Percentiles rank a stretch among this genome's conserved stretches.
Conservation (phyloP, 768 basidiomycete genomes). For the Kwoniella dendrophila region DNA sequence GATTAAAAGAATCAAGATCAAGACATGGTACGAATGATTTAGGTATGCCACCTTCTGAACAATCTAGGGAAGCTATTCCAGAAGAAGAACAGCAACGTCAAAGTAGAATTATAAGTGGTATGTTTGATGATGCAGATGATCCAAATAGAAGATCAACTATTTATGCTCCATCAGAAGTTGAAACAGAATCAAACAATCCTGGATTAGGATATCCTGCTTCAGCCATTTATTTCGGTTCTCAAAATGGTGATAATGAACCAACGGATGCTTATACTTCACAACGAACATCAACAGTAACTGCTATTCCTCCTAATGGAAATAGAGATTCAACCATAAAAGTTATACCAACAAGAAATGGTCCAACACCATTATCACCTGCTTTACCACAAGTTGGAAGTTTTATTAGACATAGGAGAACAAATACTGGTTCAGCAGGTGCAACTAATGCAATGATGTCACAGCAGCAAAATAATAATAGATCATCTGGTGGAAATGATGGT, state of each 20-base stretch:
- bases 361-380: constrained; percentile 47
- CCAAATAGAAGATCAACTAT: constrained; percentile 38
- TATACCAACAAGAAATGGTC: constrained; percentile 31
- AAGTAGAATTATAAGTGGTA: constrained; percentile 28
- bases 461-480: constrained; percentile 3
- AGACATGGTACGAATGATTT: constrained; percentile 26
- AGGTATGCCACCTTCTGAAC: constrained; percentile 24
- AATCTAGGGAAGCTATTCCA: constrained; percentile 16
- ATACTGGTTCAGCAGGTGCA: constrained; percentile 18
- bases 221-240: constrained; percentile 52
- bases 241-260: constrained; percentile 21
- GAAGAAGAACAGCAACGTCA: constrained; percentile 10
- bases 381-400: constrained; percentile 52
- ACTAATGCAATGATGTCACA: constrained; percentile 13
- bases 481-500: constrained; percentile 35
- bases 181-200: constrained; percentile 17
- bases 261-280: constrained; percentile 20
- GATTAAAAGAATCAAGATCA: constrained; percentile 34
- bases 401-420: constrained; percentile 34
- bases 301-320: constrained; percentile 5
- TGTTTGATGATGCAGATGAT: constrained; percentile 49
- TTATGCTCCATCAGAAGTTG: constrained; percentile 29
- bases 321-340: constrained; percentile 48
- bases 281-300: constrained; percentile 18
- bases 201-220: constrained; percentile 53